phyloP scores from a whole-genome alignment of 257 asterid species.

The Echium plantagineum region DNA sequence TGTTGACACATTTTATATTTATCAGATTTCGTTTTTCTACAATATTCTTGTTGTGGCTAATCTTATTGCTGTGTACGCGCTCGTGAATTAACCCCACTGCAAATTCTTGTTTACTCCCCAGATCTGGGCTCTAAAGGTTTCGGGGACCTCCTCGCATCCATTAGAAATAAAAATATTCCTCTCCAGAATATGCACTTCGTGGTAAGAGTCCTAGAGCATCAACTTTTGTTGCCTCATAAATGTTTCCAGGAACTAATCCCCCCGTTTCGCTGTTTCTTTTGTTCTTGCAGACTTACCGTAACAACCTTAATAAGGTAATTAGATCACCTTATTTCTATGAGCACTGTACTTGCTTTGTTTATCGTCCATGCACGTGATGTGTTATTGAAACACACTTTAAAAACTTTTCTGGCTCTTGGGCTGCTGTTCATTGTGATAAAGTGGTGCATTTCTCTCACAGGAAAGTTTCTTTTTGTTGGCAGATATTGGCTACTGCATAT shows the following conservation, averaged over 20 bases:
- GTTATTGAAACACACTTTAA: not conserved
- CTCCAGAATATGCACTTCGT: slow-evolving; percentile 97
- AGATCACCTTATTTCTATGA: slow-evolving; percentile 8
- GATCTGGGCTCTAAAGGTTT: slow-evolving; percentile 94
- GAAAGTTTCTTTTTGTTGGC: slow-evolving; percentile 10
- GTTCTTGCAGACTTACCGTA: slow-evolving; percentile 78
- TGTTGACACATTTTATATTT: slow-evolving; percentile 7
- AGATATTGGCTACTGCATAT: slow-evolving; percentile 95
- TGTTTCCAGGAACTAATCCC: slow-evolving; percentile 15
- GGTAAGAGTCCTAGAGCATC: slow-evolving; percentile 40
- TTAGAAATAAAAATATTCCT: slow-evolving; percentile 69
- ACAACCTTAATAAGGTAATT: slow-evolving; percentile 92
- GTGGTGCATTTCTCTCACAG: not conserved
- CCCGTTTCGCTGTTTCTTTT: slow-evolving; percentile 12
- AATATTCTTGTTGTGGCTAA: not conserved
- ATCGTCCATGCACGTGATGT: not conserved
- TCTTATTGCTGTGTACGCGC: not conserved
- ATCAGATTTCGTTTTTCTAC: slow-evolving; percentile 2
- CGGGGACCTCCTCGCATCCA: slow-evolving; percentile 82
- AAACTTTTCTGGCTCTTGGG: not conserved
- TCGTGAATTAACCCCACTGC: slow-evolving; percentile 13
- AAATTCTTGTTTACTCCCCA: slow-evolving; percentile 27
- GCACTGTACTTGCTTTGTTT: slow-evolving; percentile 7
- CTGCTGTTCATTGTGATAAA: not conserved
- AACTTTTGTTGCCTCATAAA: slow-evolving; percentile 5